Conservation (phyloP, 2,329 filamentous ascomycete genomes). For the Eutypa lata region DNA sequence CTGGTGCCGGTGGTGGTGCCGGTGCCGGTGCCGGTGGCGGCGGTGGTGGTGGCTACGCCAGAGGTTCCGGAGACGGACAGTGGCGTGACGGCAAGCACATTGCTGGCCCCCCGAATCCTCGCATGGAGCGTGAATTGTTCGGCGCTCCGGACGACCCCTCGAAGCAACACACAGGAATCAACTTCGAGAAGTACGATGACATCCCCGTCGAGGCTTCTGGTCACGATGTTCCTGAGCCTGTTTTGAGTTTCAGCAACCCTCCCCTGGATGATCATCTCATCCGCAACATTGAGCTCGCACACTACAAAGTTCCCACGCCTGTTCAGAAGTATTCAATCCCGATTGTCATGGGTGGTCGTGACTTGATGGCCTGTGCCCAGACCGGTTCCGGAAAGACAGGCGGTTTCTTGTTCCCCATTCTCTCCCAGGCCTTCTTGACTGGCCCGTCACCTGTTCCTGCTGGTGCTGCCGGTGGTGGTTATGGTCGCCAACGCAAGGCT, state of each 20-base stretch:
- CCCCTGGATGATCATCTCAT: conserved; percentile 93
- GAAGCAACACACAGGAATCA: conserved; percentile 98
- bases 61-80: conserved; percentile 89
- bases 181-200: conserved; percentile 99
- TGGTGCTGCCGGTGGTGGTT: conserved; percentile 63
- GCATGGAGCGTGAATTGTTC: conserved; percentile 93
- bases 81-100: conserved; percentile 98
- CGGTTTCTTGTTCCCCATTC: conserved; percentile 98
- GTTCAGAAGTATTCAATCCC: conserved; percentile 99
- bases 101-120: conserved; percentile 81
- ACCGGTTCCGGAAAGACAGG: conserved; percentile 99
- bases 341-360: conserved; percentile 96
- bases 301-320: conserved; percentile 93
- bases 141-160: conserved; percentile 85
- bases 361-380: conserved; percentile 99
- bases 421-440: conserved; percentile 93
- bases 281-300: conserved; percentile 87
- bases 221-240: conserved; percentile 86
- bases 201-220: conserved; percentile 98
- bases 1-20: conserved; percentile 41
- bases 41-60: conserved; percentile 53
- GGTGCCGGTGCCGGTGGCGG: conserved; percentile 44
- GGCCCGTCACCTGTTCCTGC: conserved; percentile 72
- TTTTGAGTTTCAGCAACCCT: conserved; percentile 87
- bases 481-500: conserved; percentile 93